These are phyloP conservation scores for Fereydounia khargensis DNA, from an alignment of 1,284 basidiomycete species.

Conservation along the genomic window DNA sequence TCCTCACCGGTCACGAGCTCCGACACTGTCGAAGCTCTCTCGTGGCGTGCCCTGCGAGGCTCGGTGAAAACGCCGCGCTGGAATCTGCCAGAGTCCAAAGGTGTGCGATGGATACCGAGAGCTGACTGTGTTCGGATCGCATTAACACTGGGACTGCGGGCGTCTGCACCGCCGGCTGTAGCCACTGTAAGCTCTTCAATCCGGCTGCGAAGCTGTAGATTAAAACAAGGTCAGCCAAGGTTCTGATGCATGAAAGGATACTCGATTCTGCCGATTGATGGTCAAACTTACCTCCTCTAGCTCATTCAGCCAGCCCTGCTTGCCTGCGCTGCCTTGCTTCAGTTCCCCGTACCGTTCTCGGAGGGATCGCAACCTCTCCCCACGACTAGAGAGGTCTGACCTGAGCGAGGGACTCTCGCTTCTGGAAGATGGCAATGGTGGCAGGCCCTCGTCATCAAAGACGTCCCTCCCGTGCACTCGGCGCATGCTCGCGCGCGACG, in stretches of 20 bases:
- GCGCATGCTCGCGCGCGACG: slow-evolving; percentile 38
- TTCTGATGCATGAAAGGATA: no score
- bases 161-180: not conserved
- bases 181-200: slow-evolving; percentile 1
- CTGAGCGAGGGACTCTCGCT: not conserved
- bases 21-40: not conserved
- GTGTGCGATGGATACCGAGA: not conserved
- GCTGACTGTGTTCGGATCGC: not conserved
- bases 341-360: not conserved
- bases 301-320: slow-evolving; percentile 3
- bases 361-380: slow-evolving; percentile 12
- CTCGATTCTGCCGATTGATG: no score
- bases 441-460: slow-evolving; percentile 26
- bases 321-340: slow-evolving; percentile 7
- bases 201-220: not conserved
- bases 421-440: slow-evolving; percentile 1
- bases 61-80: not conserved
- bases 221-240: not conserved
- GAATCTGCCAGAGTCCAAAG: not conserved
- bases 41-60: not conserved
- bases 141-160: not conserved
- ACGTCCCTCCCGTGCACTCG: slow-evolving; percentile 28
- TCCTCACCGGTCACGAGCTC: not conserved
- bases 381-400: slow-evolving; percentile 7
- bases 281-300: slow-evolving; percentile 3